A percentile compares a stretch with the other conserved stretches of the same genome.
These are phyloP conservation scores for Lentinula aciculospora DNA, from an alignment of 768 basidiomycete species.

Conservation along the genomic window DNA sequence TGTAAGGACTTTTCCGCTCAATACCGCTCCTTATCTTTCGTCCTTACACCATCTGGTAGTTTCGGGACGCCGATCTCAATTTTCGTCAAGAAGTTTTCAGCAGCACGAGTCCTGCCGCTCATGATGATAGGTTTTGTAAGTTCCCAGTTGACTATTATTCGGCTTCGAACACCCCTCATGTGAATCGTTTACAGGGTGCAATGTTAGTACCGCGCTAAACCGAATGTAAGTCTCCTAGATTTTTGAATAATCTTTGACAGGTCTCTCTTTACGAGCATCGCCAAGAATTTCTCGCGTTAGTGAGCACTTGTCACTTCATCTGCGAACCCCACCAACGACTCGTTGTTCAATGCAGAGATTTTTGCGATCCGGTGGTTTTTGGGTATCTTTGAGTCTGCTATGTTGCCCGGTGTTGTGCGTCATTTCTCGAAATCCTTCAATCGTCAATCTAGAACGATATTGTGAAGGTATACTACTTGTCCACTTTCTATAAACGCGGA, in stretches of 20 bases:
- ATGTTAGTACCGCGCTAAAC: conserved; percentile 23
- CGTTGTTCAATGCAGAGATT: conserved; percentile 23
- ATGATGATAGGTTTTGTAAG: conserved; percentile 48
- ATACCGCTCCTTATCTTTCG: background rate
- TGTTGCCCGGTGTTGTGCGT: conserved; percentile 39
- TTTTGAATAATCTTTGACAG: conserved; percentile 14
- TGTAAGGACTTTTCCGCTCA: conserved; percentile 21
- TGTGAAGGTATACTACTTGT: conserved; percentile 41
- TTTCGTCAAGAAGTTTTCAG: conserved; percentile 41
- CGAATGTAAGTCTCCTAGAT: background rate
- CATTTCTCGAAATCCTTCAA: background rate
- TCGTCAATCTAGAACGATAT: background rate
- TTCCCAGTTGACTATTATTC: background rate
- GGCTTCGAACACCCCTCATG: background rate
- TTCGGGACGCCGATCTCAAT: conserved; percentile 46
- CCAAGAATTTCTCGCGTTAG: conserved; percentile 40
- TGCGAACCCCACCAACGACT: background rate
- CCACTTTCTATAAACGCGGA: conserved; percentile 43
- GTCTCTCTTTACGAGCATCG: conserved; percentile 39
- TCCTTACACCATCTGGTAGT: conserved; percentile 18
- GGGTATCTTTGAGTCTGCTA: conserved; percentile 43
- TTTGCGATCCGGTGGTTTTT: conserved; percentile 44
- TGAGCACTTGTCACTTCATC: background rate
- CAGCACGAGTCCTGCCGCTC: conserved; percentile 38
- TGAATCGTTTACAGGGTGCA: conserved; percentile 24